Conservation (phyloP, 2,329 filamentous ascomycete species). For the Teratosphaeria viscida region DNA sequence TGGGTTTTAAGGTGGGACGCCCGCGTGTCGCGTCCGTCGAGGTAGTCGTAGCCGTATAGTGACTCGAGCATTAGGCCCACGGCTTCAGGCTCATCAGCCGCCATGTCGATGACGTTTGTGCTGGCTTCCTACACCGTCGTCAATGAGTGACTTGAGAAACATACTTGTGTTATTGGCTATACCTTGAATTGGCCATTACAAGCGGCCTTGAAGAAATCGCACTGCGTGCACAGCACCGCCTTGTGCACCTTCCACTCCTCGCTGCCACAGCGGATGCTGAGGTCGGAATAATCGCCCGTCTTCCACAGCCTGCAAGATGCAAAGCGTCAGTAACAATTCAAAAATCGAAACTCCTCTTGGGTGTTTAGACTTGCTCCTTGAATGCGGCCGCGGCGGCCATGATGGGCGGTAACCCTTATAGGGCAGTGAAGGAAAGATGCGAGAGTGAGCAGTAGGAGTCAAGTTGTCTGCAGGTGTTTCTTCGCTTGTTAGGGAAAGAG, state of each 20-base stretch:
- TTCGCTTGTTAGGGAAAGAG: too few species aligned
- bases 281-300: constrained; percentile 7
- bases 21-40: neutral
- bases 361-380: neutral
- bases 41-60: neutral
- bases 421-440: too few species aligned
- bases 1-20: neutral
- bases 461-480: too few species aligned
- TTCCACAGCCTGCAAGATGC: neutral
- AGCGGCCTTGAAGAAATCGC: constrained; percentile 10
- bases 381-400: neutral
- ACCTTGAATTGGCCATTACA: constrained; percentile 7
- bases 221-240: constrained; percentile 13
- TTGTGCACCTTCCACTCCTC: constrained; percentile 13
- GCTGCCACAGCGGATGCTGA: constrained; percentile 10
- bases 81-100: neutral
- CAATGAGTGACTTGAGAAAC: neutral
- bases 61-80: neutral
- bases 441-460: too few species aligned
- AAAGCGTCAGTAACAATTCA: neutral
- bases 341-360: too few species aligned
- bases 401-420: too few species aligned
- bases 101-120: neutral
- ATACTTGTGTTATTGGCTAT: neutral
- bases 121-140: neutral